Evolutionary conservation across 116 monocot genomes (phyloP).

Genomic region (Dioscorea cayenensis): DNA sequence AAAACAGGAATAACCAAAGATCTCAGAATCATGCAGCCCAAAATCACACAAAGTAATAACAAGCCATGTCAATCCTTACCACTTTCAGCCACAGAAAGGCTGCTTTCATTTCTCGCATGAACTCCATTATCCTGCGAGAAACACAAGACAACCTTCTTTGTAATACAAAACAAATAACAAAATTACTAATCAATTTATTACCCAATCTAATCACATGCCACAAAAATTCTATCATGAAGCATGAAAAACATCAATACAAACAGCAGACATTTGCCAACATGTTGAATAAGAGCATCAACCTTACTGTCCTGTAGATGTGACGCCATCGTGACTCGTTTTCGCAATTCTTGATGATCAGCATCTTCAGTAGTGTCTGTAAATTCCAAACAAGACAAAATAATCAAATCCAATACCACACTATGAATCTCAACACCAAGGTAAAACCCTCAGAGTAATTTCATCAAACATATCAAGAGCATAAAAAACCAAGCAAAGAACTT

Average conservation of each 20-base stretch:
- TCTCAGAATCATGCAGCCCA: not conserved
- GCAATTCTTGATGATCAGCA: not conserved
- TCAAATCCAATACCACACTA: too few species aligned
- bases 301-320: not conserved
- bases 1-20: not conserved
- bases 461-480: too few species aligned
- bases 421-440: too few species aligned
- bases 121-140: conserved; percentile 37
- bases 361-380: conserved; percentile 2
- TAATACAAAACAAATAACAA: not conserved
- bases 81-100: conserved; percentile 66
- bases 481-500: too few species aligned
- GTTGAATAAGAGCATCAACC: too few species aligned
- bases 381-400: not conserved
- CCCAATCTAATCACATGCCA: not conserved
- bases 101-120: conserved; percentile 76
- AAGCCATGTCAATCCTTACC: conserved; percentile 28
- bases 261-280: too few species aligned
- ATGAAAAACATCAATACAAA: too few species aligned
- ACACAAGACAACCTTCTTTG: not conserved
- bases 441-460: too few species aligned
- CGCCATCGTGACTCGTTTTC: not conserved
- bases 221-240: not conserved
- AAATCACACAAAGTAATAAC: not conserved
- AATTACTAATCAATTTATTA: not conserved